Conservation (phyloP, 2,329 filamentous ascomycete species). For the Talaromyces islandicus region DNA sequence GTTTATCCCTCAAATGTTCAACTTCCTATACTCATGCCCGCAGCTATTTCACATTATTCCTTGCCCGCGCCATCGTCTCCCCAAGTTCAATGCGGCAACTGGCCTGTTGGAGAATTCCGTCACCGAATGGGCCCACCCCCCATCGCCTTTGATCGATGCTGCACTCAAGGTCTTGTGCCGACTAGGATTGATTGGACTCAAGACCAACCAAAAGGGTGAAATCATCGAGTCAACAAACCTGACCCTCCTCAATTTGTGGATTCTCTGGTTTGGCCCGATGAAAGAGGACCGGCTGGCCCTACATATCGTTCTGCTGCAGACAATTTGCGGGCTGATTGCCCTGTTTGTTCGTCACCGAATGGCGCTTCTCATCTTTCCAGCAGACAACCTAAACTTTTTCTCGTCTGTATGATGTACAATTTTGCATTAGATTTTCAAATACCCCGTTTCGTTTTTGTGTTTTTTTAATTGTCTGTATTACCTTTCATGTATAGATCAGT, state of each 20-base stretch:
- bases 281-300: conserved; percentile 76
- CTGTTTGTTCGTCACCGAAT: conserved; percentile 80
- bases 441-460: not conserved
- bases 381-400: conserved; percentile 60
- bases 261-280: conserved; percentile 90
- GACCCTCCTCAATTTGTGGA: conserved; percentile 90
- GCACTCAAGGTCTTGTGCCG: conserved; percentile 63
- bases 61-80: conserved; percentile 87
- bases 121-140: conserved; percentile 70
- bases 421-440: not conserved
- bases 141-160: conserved; percentile 56
- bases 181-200: conserved; percentile 63
- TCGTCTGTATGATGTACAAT: conserved; percentile 3
- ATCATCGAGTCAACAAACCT: conserved; percentile 82
- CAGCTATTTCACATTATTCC: conserved; percentile 87
- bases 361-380: conserved; percentile 80
- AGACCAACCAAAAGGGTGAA: conserved; percentile 59
- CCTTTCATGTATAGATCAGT: not conserved
- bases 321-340: conserved; percentile 68
- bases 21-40: conserved; percentile 88
- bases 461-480: not conserved
- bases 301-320: conserved; percentile 76
- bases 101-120: conserved; percentile 82
- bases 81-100: conserved; percentile 77
- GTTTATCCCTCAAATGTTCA: conserved; percentile 90